Conservation (phyloP, 2,329 filamentous ascomycete species). For the Corinectria fuckeliana region DNA sequence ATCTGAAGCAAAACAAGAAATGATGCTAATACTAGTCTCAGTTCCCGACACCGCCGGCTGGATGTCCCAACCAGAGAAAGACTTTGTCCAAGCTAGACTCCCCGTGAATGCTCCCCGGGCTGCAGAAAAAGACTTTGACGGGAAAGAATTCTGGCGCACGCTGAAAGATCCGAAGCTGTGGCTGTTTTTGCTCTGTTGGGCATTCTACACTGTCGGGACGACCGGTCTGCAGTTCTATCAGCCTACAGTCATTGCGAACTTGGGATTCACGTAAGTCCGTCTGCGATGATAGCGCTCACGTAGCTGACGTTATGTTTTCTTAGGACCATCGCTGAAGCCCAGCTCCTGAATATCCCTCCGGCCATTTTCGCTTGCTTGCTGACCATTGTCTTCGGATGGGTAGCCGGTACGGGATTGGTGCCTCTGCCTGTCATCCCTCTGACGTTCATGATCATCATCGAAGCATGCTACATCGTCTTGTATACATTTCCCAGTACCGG, state of each 20-base stretch:
- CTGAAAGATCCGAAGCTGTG: slow-evolving; percentile 52
- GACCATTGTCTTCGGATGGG: slow-evolving; percentile 50
- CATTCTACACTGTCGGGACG: background rate
- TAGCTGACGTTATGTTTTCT: background rate
- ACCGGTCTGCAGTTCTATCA: background rate
- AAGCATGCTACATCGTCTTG: slow-evolving; percentile 53
- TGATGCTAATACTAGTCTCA: slow-evolving; percentile 43
- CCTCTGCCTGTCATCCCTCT: slow-evolving; percentile 53
- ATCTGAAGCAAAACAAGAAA: too few relatives aligned
- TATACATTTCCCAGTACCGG: slow-evolving; percentile 53
- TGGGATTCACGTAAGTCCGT: slow-evolving; percentile 42
- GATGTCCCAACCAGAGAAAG: slow-evolving; percentile 53
- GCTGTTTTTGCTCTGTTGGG: slow-evolving; percentile 40
- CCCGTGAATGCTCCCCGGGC: slow-evolving; percentile 51
- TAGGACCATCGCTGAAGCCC: slow-evolving; percentile 52
- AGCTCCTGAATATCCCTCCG: slow-evolving; percentile 57
- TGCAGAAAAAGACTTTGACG: slow-evolving; percentile 49
- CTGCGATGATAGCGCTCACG: background rate
- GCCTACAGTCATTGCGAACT: background rate
- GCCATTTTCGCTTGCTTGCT: slow-evolving; percentile 50
- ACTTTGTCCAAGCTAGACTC: slow-evolving; percentile 55
- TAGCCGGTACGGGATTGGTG: slow-evolving; percentile 50
- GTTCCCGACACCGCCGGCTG: slow-evolving; percentile 52
- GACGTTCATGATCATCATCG: slow-evolving; percentile 49
- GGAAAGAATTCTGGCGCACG: slow-evolving; percentile 45